Conservation (phyloP, 768 basidiomycete species). For the Suillus brevipes region DNA sequence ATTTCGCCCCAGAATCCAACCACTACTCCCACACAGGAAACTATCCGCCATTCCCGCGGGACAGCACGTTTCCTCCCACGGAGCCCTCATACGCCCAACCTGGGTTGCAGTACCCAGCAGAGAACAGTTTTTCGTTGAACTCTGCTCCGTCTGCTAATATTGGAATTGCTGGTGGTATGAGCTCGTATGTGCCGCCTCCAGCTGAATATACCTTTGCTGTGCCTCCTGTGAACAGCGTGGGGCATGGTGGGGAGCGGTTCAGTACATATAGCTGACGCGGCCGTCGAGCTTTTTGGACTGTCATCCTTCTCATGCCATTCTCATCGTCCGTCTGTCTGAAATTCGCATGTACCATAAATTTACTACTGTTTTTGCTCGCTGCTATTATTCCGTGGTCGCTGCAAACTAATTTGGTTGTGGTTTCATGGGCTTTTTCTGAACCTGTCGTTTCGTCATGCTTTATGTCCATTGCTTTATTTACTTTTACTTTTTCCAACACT, state of each 20-base stretch:
- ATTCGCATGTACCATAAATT: conserved; percentile 8
- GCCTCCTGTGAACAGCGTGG: conserved; percentile 6
- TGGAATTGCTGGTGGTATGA: conserved; percentile 13
- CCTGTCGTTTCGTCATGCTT: conserved; percentile 2
- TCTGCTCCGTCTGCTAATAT: conserved; percentile 11
- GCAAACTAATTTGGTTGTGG: conserved; percentile 13
- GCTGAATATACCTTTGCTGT: conserved; percentile 23
- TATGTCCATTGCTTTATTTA: neutral
- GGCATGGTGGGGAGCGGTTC: conserved; percentile 27
- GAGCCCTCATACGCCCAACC: conserved; percentile 9
- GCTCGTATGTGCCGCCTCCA: conserved; percentile 19
- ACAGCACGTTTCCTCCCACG: conserved; percentile 6
- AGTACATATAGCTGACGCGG: conserved; percentile 12
- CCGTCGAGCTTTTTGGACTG: neutral
- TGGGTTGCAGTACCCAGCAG: conserved; percentile 22
- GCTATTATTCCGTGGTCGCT: conserved; percentile 4
- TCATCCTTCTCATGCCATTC: neutral
- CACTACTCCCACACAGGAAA: conserved; percentile 15
- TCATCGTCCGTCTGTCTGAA: conserved; percentile 2
- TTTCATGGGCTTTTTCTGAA: conserved; percentile 4
- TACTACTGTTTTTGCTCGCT: conserved; percentile 5
- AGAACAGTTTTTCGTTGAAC: conserved; percentile 17
- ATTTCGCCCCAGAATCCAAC: conserved; percentile 5
- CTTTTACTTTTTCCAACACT: neutral
- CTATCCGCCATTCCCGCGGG: conserved; percentile 20